Evolutionary conservation across 768 basidiomycete species (phyloP), one percentile per base, ranked within the genome.

Genomic region (Hortiboletus campestris): DNA sequence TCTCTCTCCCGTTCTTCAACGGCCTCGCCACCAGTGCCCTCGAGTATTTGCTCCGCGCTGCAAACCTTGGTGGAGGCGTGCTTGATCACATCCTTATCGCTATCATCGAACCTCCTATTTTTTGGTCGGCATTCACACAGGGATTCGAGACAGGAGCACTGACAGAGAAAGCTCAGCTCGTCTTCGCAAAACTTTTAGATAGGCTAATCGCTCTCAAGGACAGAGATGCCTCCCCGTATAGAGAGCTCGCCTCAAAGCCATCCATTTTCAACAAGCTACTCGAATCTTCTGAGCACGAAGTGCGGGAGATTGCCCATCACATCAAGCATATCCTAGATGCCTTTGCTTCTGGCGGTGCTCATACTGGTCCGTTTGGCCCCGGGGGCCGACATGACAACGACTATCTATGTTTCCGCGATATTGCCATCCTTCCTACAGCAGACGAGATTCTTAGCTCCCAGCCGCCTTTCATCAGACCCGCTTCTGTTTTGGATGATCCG

Each of bases 321-420:
- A 75, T 83, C 56, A 74, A 79, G 36, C 67, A 78, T 32, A 60
- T 77, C 35, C 55, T 78, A 13, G 62, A 67, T 16, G 61, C 72
- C 7, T 65, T 65, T 56, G 62, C 63, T 22, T 50, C 67, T 11
- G 66, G 65, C 19, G 59, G 64, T 12, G 32, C 59, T 19, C 47
- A 57, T n/a, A 57, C 58, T 32, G 67, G 55, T 19, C 29, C 47
- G 7, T 58, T 53, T 32, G 68, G 70, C 11, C 82, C 87, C 0
- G 87, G 88, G 0, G 88, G 86, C 3, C 75, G 88, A 6, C 88
- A 89, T 54, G 85, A 87, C 62, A 89, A 89, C 48, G 87, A 89
- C 63, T 81, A 80, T 44, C 58, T 64, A 9, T 79, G 85, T 53
- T 88, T 85, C 61, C 80, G 81, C 12, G 60, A 80, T 9, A 84